phyloP scores from a whole-genome alignment of 2,329 filamentous ascomycete species.

The Trichoderma aggressivum region DNA sequence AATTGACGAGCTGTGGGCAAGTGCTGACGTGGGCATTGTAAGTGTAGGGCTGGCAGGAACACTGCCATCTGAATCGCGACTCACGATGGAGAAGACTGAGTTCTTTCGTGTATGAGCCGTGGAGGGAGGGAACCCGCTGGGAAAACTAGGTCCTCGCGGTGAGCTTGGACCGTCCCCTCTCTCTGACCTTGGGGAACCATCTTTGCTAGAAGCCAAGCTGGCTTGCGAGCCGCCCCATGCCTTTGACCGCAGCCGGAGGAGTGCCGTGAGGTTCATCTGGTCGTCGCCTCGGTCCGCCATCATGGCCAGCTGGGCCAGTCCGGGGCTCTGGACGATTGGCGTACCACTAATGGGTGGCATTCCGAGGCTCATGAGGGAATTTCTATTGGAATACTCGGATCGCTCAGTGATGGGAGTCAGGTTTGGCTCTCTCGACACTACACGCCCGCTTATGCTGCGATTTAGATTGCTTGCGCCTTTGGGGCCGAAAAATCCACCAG shows the following conservation, averaged over 20 bases:
- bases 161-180: constrained; percentile 47
- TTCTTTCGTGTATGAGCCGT: constrained; percentile 44
- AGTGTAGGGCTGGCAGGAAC: constrained; percentile 50
- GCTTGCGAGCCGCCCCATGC: constrained; percentile 80
- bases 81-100: constrained; percentile 48
- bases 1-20: constrained; percentile 8
- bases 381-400: constrained; percentile 92
- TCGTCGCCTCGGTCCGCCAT: constrained; percentile 56
- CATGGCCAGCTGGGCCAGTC: constrained; percentile 72
- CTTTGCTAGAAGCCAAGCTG: constrained; percentile 58
- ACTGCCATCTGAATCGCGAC: constrained; percentile 48
- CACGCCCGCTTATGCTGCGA: constrained; percentile 69
- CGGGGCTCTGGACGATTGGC: constrained; percentile 59
- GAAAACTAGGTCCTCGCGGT: constrained; percentile 32
- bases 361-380: constrained; percentile 75
- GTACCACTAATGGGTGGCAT: constrained; percentile 39
- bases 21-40: constrained; percentile 37
- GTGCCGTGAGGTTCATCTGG: constrained; percentile 69
- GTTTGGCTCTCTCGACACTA: constrained; percentile 79
- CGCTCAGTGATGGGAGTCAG: constrained; percentile 94
- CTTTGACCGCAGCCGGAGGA: constrained; percentile 68
- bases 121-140: constrained; percentile 21
- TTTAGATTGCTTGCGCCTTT: constrained; percentile 55
- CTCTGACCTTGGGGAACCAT: constrained; percentile 50
- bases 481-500: constrained; percentile 87